Conservation (phyloP, 2,329 filamentous ascomycete genomes). For the Penicillium crustosum region DNA sequence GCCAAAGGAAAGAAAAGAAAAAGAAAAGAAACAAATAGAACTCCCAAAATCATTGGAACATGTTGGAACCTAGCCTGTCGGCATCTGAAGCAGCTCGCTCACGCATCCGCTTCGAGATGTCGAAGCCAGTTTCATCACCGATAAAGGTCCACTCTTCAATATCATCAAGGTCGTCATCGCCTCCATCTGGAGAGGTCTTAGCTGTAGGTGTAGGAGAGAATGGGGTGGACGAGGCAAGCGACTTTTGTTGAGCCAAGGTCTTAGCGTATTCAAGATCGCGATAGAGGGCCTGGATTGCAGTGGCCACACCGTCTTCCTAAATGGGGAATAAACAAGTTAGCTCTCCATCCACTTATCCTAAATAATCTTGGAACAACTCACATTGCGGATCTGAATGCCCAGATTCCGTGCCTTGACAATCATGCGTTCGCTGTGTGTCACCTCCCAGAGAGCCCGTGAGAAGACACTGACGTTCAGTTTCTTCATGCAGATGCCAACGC, state of each 20-base stretch:
- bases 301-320: conserved; percentile 86
- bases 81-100: conserved; percentile 31
- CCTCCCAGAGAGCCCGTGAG: conserved; percentile 84
- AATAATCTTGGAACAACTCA: conserved; percentile 47
- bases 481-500: conserved; percentile 85
- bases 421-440: conserved; percentile 87
- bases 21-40: background rate
- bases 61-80: conserved; percentile 20
- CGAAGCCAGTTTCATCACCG: conserved; percentile 58
- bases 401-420: conserved; percentile 78
- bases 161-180: conserved; percentile 58
- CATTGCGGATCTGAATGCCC: conserved; percentile 83
- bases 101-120: conserved; percentile 38
- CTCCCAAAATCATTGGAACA: conserved; percentile 10
- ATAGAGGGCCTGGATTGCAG: conserved; percentile 88
- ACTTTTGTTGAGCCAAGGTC: conserved; percentile 69
- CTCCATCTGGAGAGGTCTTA: conserved; percentile 39
- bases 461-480: conserved; percentile 87
- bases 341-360: conserved; percentile 13
- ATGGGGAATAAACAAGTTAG: conserved; percentile 24
- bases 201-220: conserved; percentile 36
- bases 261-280: conserved; percentile 91
- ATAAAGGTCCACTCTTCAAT: conserved; percentile 92
- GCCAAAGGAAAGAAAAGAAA: background rate
- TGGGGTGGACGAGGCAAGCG: conserved; percentile 37